Evolutionary conservation across 179 eudicot species (phyloP).

Genomic region (Beta macrorhiza): DNA sequence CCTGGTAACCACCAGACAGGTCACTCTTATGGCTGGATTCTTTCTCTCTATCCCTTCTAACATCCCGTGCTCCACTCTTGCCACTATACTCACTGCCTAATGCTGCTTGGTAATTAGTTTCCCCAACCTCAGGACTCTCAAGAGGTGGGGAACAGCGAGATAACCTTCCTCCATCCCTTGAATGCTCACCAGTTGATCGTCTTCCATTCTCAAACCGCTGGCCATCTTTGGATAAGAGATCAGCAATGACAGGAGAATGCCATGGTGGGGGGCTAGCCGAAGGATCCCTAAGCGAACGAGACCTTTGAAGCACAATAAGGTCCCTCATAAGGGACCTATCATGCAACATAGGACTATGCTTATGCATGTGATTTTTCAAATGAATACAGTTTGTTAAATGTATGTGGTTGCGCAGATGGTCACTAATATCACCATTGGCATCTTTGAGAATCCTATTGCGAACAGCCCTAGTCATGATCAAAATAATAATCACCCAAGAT

Average conservation of each 20-base stretch:
- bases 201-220: slow-evolving; percentile 57
- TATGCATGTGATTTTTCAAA: slow-evolving; percentile 92
- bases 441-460: slow-evolving; percentile 72
- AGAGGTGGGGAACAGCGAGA: slow-evolving; percentile 44
- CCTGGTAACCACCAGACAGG: slow-evolving; percentile 32
- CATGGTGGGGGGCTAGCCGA: slow-evolving; percentile 82
- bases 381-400: slow-evolving; percentile 94
- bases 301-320: slow-evolving; percentile 80
- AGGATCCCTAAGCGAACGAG: slow-evolving; percentile 88
- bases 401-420: slow-evolving; percentile 79
- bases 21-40: slow-evolving; percentile 41
- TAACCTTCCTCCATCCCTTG: slow-evolving; percentile 37
- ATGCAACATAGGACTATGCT: slow-evolving; percentile 66
- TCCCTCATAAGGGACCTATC: slow-evolving; percentile 81
- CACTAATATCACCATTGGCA: slow-evolving; percentile 71
- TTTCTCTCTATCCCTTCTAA: slow-evolving; percentile 43
- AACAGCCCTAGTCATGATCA: slow-evolving; percentile 79
- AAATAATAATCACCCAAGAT: slow-evolving; percentile 25
- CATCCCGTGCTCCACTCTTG: slow-evolving; percentile 36
- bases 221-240: slow-evolving; percentile 44
- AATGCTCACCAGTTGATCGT: slow-evolving; percentile 52
- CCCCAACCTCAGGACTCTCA: slow-evolving; percentile 35
- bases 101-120: slow-evolving; percentile 31
- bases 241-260: slow-evolving; percentile 64
- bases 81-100: slow-evolving; percentile 46